A percentile compares a stretch with the other conserved stretches of the same genome.
phyloP scores from a whole-genome alignment of 2,329 filamentous ascomycete species.

The Verticillium alfalfae region DNA sequence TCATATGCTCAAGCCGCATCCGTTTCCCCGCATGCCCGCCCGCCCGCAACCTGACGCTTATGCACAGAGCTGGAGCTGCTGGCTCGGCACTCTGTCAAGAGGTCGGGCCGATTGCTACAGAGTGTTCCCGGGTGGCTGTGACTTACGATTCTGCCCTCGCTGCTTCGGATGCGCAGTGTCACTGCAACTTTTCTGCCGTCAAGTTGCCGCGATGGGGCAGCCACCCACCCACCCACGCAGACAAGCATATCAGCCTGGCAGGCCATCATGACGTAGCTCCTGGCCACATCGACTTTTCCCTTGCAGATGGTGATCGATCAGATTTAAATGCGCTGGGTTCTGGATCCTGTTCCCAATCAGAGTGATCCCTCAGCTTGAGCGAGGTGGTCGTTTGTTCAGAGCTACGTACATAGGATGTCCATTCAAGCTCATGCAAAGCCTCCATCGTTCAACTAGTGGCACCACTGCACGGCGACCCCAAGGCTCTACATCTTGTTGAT shows the following conservation, averaged over 20 bases:
- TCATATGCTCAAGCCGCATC: neutral
- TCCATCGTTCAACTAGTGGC: conserved; percentile 1
- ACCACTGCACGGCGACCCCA: conserved; percentile 1
- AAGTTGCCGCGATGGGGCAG: conserved; percentile 1
- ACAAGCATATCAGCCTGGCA: neutral
- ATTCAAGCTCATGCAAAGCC: conserved; percentile 10
- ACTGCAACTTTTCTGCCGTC: neutral
- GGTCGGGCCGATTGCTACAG: conserved; percentile 8
- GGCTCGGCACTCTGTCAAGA: conserved; percentile 9
- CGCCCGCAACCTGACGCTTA: conserved; percentile 9
- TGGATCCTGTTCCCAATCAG: neutral
- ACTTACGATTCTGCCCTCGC: neutral
- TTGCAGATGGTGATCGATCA: neutral
- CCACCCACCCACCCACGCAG: conserved; percentile 4
- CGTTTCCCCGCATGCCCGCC: conserved; percentile 2
- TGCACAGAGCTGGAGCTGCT: conserved; percentile 4
- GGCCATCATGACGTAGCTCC: neutral
- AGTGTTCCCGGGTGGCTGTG: neutral
- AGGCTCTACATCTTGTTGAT: conserved; percentile 4
- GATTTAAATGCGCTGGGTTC: neutral
- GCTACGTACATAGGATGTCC: neutral
- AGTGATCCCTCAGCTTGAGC: neutral
- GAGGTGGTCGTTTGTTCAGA: neutral
- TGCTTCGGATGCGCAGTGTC: neutral
- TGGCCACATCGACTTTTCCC: neutral